Evolutionary conservation across 257 asterid species (phyloP).

Genomic region (Lantana camara): DNA sequence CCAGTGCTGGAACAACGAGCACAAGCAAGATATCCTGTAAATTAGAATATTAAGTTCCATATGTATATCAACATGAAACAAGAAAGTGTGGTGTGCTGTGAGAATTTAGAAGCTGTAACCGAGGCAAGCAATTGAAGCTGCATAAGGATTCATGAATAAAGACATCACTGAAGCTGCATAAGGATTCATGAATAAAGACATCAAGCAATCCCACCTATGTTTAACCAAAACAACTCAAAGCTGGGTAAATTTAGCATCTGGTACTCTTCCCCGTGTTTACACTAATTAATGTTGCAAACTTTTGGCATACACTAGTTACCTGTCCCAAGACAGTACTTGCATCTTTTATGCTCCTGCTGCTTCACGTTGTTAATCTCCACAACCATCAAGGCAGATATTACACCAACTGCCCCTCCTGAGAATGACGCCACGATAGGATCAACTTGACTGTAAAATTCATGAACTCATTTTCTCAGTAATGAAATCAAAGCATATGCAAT

Average conservation of each 20-base stretch:
- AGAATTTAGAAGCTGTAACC: background rate
- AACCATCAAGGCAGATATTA: constrained; percentile 93
- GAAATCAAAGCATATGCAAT: constrained; percentile 1
- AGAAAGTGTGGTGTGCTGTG: no score
- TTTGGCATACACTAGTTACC: constrained; percentile 40
- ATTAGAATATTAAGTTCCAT: background rate
- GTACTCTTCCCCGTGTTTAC: background rate
- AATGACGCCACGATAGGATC: constrained; percentile 98
- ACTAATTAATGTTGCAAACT: background rate
- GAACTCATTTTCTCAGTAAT: background rate
- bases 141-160: no score
- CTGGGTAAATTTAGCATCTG: constrained; percentile 8
- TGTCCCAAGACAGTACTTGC: constrained; percentile 97
- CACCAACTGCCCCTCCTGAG: constrained; percentile 99
- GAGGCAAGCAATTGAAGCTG: background rate
- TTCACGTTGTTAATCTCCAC: constrained; percentile 96
- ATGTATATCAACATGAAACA: no score
- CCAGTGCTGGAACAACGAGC: constrained; percentile 93
- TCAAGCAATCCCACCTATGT: background rate
- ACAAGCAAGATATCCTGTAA: constrained; percentile 91
- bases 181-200: background rate
- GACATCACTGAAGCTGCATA: background rate
- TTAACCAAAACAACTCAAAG: background rate
- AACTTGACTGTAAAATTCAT: constrained; percentile 62
- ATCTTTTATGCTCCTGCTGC: constrained; percentile 96